Percentiles rank a stretch among this genome's conserved stretches.
Evolutionary conservation across 2,329 filamentous ascomycete species (phyloP).

Genomic region (Didymella pomorum): DNA sequence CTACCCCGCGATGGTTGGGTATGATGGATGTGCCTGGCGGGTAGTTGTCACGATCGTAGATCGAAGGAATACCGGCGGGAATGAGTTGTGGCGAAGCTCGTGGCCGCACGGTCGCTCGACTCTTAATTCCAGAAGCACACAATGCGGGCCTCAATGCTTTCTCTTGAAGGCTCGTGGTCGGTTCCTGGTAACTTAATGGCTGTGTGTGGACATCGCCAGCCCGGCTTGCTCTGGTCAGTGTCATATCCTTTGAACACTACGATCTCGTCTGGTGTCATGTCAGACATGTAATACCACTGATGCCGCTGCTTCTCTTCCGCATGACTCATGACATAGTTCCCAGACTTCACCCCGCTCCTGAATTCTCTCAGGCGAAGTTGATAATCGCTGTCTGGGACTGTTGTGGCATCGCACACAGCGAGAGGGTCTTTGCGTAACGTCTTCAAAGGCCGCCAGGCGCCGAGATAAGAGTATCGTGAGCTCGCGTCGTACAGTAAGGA

Average conservation of each 20-base stretch:
- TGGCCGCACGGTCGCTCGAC: neutral
- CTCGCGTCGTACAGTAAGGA: conserved; percentile 10
- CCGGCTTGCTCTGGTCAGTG: conserved; percentile 23
- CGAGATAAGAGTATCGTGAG: conserved; percentile 38
- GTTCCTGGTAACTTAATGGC: conserved; percentile 31
- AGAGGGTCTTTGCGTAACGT: conserved; percentile 37
- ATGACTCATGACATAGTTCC: conserved; percentile 33
- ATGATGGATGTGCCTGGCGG: neutral
- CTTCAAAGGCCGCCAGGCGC: conserved; percentile 42
- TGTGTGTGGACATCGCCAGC: conserved; percentile 39
- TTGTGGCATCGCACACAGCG: conserved; percentile 33
- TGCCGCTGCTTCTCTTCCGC: conserved; percentile 23
- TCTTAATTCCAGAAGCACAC: conserved; percentile 30
- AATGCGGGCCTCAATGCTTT: conserved; percentile 39
- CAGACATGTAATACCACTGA: conserved; percentile 41
- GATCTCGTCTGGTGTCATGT: conserved; percentile 33
- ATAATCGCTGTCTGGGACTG: conserved; percentile 29
- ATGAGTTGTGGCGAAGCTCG: neutral
- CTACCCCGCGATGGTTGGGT: conserved; percentile 13
- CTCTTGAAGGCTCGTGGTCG: conserved; percentile 27
- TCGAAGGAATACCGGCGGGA: conserved; percentile 17
- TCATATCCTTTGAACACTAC: conserved; percentile 41
- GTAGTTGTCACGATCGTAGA: conserved; percentile 4
- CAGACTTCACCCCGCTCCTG: conserved; percentile 24
- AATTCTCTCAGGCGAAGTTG: conserved; percentile 28